Evolutionary conservation across 2,329 filamentous ascomycete genomes (phyloP).

Genomic region (Zymoseptoria brevis): DNA sequence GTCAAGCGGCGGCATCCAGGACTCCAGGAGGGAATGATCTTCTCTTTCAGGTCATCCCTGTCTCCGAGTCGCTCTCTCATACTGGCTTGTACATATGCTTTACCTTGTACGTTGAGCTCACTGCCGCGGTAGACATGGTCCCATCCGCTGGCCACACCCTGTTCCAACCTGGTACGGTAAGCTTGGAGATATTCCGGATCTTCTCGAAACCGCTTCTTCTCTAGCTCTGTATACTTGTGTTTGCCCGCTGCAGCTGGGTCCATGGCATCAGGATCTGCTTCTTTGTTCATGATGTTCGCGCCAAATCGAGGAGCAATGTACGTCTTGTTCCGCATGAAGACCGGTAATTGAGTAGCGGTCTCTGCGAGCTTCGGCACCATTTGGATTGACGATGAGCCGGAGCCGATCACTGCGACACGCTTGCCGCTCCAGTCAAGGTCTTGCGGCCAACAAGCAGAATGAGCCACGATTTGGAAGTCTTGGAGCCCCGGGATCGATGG

Average conservation of each 20-base stretch:
- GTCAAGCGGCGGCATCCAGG: slow-evolving; percentile 59
- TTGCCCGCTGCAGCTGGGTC: slow-evolving; percentile 18
- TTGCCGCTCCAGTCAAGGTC: slow-evolving; percentile 26
- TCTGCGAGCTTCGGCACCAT: slow-evolving; percentile 29
- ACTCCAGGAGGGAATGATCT: slow-evolving; percentile 55
- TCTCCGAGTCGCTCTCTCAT: slow-evolving; percentile 48
- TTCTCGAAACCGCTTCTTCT: slow-evolving; percentile 25
- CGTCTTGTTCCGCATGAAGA: slow-evolving; percentile 28
- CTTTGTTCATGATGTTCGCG: slow-evolving; percentile 15
- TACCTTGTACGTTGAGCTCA: slow-evolving; percentile 12
- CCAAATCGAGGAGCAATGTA: slow-evolving; percentile 28
- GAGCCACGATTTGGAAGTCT: slow-evolving; percentile 45
- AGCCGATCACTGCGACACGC: slow-evolving; percentile 18
- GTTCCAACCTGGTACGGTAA: slow-evolving; percentile 31
- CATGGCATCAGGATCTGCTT: slow-evolving; percentile 14
- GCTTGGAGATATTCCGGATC: slow-evolving; percentile 27
- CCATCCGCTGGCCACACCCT: slow-evolving; percentile 17
- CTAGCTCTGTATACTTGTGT: slow-evolving; percentile 25
- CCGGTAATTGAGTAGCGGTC: slow-evolving; percentile 24
- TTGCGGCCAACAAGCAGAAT: slow-evolving; percentile 50
- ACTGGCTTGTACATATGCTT: slow-evolving; percentile 10
- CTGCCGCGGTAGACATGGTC: slow-evolving; percentile 17
- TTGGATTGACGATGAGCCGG: slow-evolving; percentile 26
- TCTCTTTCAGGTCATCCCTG: slow-evolving; percentile 49
- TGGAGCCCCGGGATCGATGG: slow-evolving; percentile 46